Conservation (phyloP, 2,329 filamentous ascomycete species). For the Pseudodiploospora longispora region DNA sequence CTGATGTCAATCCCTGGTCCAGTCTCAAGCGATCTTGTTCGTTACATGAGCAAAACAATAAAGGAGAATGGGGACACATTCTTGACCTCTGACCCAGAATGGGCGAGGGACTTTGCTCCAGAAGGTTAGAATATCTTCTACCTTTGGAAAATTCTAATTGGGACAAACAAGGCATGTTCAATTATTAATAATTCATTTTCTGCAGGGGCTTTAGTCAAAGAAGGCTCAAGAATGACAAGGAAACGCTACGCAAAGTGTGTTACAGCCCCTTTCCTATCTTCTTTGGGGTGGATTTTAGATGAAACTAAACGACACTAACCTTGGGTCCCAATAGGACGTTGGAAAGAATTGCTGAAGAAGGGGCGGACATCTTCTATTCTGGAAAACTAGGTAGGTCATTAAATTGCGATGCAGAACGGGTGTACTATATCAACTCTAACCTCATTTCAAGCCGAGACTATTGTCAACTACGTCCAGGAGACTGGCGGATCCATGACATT, state of each 20-base stretch:
- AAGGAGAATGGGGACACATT: constrained; percentile 42
- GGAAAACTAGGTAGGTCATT: constrained; percentile 48
- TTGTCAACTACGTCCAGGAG: constrained; percentile 58
- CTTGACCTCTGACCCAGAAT: constrained; percentile 64
- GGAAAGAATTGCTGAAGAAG: constrained; percentile 64
- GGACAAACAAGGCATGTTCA: too few relatives aligned
- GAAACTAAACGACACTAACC: constrained; percentile 2
- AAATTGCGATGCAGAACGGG: not conserved
- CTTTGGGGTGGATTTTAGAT: not conserved
- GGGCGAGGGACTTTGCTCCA: constrained; percentile 83
- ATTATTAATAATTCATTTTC: too few relatives aligned
- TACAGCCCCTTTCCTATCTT: not conserved
- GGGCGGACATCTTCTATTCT: constrained; percentile 65
- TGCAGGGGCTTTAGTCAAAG: constrained; percentile 51
- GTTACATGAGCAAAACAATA: constrained; percentile 56
- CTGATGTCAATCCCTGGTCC: not conserved
- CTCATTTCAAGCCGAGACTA: constrained; percentile 53
- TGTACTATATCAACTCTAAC: constrained; percentile 5
- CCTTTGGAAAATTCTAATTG: too few relatives aligned
- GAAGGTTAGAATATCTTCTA: constrained; percentile 39
- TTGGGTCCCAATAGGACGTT: constrained; percentile 43
- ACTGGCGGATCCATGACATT: constrained; percentile 80
- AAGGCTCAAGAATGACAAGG: constrained; percentile 73
- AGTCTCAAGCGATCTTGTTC: constrained; percentile 65
- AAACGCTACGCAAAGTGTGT: constrained; percentile 61